These are phyloP conservation scores for Stramenopiles sp. DNA, from an alignment of 352 stramenopile genomes.

Conservation along the genomic window DNA sequence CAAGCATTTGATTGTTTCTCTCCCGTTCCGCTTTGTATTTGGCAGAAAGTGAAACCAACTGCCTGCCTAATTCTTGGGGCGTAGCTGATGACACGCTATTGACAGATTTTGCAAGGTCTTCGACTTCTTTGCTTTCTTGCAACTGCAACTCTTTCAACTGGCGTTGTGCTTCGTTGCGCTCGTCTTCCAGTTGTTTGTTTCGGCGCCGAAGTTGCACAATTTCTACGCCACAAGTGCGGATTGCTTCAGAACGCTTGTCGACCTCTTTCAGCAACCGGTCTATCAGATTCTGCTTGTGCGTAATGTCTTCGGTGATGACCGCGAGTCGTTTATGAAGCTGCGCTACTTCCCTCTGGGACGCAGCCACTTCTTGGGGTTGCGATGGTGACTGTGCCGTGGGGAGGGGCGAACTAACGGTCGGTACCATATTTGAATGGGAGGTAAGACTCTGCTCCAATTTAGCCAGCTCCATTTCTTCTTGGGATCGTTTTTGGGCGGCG, in stretches of 20 bases:
- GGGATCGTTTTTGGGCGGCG: background rate
- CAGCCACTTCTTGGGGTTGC: background rate
- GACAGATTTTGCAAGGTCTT: background rate
- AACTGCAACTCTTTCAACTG: background rate
- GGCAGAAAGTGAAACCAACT: background rate
- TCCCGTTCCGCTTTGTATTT: slow-evolving; percentile 5
- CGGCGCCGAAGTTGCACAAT: slow-evolving; percentile 30
- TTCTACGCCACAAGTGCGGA: slow-evolving; percentile 39
- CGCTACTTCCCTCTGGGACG: background rate
- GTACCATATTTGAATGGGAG: background rate
- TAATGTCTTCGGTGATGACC: background rate
- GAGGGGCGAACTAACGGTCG: background rate
- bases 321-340: background rate
- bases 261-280: slow-evolving; percentile 34
- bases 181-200: background rate
- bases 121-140: background rate
- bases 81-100: background rate
- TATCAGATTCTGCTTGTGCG: background rate
- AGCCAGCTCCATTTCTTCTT: background rate
- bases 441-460: background rate
- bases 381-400: background rate
- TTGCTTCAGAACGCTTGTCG: slow-evolving; percentile 32
- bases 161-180: background rate
- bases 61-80: background rate
- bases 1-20: slow-evolving; percentile 6